Conservation (phyloP, 2,329 filamentous ascomycete genomes). For the Fusarium sp. region DNA sequence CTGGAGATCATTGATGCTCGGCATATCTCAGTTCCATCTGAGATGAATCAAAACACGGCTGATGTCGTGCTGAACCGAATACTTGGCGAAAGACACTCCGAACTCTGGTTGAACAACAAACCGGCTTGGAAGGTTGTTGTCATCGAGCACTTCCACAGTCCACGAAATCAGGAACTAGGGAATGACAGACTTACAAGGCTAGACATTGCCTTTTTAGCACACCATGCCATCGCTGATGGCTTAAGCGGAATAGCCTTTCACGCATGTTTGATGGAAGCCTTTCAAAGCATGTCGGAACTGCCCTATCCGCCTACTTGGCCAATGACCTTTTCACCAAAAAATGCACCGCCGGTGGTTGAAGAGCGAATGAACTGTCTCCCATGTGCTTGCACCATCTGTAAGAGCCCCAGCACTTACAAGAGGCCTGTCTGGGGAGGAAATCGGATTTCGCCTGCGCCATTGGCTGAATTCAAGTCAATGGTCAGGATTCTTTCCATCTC, state of each 20-base stretch:
- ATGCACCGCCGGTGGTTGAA: not conserved
- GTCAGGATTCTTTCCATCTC: slow-evolving; percentile 6
- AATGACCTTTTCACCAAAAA: not conserved
- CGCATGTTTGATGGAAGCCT: not conserved
- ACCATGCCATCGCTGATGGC: slow-evolving; percentile 29
- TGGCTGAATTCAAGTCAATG: not conserved
- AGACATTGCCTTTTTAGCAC: slow-evolving; percentile 10
- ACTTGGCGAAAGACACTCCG: not conserved
- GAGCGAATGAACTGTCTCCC: not conserved
- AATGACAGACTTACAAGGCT: not conserved
- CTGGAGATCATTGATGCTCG: not conserved
- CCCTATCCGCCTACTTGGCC: not conserved
- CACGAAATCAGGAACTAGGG: rapidly evolving
- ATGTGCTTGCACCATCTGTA: not conserved
- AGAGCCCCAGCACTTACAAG: not conserved
- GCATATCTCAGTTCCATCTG: not conserved
- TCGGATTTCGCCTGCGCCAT: not conserved
- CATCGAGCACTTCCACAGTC: not conserved
- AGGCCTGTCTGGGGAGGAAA: slow-evolving; percentile 4
- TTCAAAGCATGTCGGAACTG: not conserved
- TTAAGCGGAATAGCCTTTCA: slow-evolving; percentile 22
- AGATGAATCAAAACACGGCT: too few species aligned
- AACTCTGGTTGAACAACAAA: not conserved
- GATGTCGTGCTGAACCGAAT: not conserved
- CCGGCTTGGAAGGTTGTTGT: slow-evolving; percentile 25